phyloP scores from a whole-genome alignment of 1,284 basidiomycete species.

The Phellopilus nigrolimitatus region DNA sequence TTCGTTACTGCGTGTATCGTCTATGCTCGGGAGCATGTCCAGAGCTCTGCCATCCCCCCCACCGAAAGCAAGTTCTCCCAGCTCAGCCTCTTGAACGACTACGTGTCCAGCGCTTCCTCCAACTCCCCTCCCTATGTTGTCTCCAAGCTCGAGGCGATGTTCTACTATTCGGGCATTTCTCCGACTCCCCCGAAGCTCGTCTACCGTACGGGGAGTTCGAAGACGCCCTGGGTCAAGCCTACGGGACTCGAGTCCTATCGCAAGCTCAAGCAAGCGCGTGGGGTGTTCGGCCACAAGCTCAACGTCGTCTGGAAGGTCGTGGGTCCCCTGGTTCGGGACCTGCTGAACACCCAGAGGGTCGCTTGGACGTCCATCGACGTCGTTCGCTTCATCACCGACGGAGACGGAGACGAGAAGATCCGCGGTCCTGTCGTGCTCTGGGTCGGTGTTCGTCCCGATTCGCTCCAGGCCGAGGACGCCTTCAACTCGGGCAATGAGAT shows the following conservation, averaged over 20 bases:
- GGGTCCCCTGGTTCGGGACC: slow-evolving; percentile 21
- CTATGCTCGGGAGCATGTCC: slow-evolving; percentile 9
- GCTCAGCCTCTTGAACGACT: slow-evolving; percentile 21
- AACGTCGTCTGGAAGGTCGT: slow-evolving; percentile 22
- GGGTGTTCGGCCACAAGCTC: slow-evolving; percentile 20
- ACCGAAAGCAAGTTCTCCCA: slow-evolving; percentile 19
- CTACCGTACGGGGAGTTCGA: slow-evolving; percentile 17
- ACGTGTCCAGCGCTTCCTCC: slow-evolving; percentile 20
- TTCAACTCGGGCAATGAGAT: no score
- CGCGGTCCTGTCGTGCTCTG: no score
- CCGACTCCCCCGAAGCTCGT: slow-evolving; percentile 20
- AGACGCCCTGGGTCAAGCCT: slow-evolving; percentile 21
- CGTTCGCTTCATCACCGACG: no score
- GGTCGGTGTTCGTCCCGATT: no score
- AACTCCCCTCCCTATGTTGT: slow-evolving; percentile 18
- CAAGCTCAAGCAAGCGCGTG: slow-evolving; percentile 20
- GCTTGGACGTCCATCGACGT: no score
- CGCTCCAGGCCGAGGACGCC: no score
- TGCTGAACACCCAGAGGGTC: slow-evolving; percentile 15
- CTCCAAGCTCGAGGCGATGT: slow-evolving; percentile 19
- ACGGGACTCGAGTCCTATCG: slow-evolving; percentile 22
- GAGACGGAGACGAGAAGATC: no score
- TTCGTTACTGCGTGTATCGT: slow-evolving; percentile 20
- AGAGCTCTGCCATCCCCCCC: slow-evolving; percentile 18
- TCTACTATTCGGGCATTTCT: slow-evolving; percentile 22